These are phyloP conservation scores for Phytopythium oedochilum DNA, from an alignment of 352 stramenopile genomes.

Conservation along the genomic window DNA sequence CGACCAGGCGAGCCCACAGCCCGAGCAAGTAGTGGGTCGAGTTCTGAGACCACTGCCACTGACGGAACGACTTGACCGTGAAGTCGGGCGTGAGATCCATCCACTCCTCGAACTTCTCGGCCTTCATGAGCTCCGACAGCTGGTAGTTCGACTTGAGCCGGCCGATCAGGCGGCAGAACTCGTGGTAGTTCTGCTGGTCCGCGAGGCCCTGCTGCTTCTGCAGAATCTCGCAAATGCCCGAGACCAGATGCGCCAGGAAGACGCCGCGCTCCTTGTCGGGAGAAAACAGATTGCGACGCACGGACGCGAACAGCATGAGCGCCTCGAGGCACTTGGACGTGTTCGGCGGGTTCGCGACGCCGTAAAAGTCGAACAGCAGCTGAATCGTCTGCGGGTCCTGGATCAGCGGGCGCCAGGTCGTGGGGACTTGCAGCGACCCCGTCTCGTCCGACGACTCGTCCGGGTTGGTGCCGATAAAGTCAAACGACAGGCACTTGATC, in stretches of 20 bases:
- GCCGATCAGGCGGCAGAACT: constrained; percentile 97
- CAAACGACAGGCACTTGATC: constrained; percentile 96
- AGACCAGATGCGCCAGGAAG: constrained; percentile 93
- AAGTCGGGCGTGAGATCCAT: constrained; percentile 95
- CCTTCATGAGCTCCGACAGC: constrained; percentile 96
- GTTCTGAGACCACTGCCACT: constrained; percentile 94
- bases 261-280: constrained; percentile 93
- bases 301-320: constrained; percentile 94
- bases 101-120: constrained; percentile 96
- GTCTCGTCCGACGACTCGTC: constrained; percentile 98
- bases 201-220: constrained; percentile 94
- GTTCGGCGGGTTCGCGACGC: constrained; percentile 89
- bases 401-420: constrained; percentile 92
- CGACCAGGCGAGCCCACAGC: constrained; percentile 95
- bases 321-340: constrained; percentile 95
- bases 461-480: constrained; percentile 99
- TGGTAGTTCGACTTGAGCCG: constrained; percentile 98
- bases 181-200: constrained; percentile 98
- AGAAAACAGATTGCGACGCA: constrained; percentile 95
- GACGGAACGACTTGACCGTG: constrained; percentile 95
- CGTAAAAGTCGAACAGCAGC: constrained; percentile 97
- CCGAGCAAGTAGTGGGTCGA: constrained; percentile 97
- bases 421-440: constrained; percentile 96
- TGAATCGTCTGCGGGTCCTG: constrained; percentile 93
- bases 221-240: constrained; percentile 93